Base-by-base conservation (phyloP, 2,329 filamentous ascomycete species). In the Camillea tinctor region DNA sequence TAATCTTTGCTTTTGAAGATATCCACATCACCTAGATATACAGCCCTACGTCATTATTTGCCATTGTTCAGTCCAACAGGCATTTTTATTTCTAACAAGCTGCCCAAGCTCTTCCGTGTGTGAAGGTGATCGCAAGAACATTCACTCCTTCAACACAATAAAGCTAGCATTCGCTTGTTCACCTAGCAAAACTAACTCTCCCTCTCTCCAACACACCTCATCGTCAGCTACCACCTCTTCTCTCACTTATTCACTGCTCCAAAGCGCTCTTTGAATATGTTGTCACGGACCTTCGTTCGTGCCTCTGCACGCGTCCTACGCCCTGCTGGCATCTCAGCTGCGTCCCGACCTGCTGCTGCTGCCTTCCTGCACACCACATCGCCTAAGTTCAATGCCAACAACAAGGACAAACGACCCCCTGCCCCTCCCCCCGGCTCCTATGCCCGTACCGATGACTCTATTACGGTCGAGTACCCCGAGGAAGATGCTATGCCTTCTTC, bases 391-490 rank as follows among this genome's bases (percentile, higher is more conserved):
- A 66, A 64, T 20, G 63, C 68, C 19, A 59, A 66, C 59, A 72
- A 66, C 58, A 70, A 72, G 53, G 63, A 72, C 64, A 71, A 70
- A 60, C 68, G 67, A 57, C 60, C 62, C 30, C 52, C 68, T 20
- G 49, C 64, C 7, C 65, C 68, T 4, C 55, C 77, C 66, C 79
- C 81, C 15, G 91, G 91, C 57, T 81, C 86, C 62, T 91, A 89
- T 73, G 91, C 92, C 17, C 88, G 91, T 71, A 96, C 92, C 9
- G 91, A 96, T 71, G 84, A 92, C 54, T 86, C 82, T 58, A 89
- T 96, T 62, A 85, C 87, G 48, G 88, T 95, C 64, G 87, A 92
- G 74, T 92, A 96, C 72, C 92, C 92, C 0, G 84, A 86, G 44
- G 89, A 92, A 70, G 78, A 84, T 58, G 85, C 93, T 62, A 83